Conservation (phyloP, 148 eudicot genomes). For the Cornus florida region DNA sequence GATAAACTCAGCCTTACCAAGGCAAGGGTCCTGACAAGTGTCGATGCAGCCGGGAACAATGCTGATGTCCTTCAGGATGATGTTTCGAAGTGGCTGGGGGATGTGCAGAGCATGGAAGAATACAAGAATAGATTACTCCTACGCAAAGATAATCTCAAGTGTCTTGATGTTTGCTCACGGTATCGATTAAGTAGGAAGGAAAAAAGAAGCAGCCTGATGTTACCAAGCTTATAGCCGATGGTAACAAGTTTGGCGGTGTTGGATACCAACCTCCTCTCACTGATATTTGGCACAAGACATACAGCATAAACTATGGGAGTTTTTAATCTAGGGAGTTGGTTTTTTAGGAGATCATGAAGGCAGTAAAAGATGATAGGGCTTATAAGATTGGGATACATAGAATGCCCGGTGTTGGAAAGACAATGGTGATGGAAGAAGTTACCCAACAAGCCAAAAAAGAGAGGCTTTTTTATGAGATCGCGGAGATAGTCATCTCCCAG, state of each 20-base stretch:
- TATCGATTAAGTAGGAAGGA: background rate
- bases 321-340: background rate
- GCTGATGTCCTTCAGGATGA: background rate
- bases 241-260: background rate
- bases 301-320: background rate
- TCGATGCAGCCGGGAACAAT: background rate
- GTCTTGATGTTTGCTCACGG: background rate
- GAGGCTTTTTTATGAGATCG: background rate
- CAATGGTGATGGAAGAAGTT: background rate
- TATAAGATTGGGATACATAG: slow-evolving; percentile 6
- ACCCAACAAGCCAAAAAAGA: background rate
- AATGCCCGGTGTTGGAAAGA: slow-evolving; percentile 11
- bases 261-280: background rate
- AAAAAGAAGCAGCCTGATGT: background rate
- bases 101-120: background rate
- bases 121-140: background rate
- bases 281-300: background rate
- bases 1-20: background rate
- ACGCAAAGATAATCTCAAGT: background rate
- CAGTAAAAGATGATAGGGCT: background rate
- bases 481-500: background rate
- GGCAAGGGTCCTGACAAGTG: background rate
- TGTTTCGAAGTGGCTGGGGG: background rate
- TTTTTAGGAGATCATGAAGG: background rate
- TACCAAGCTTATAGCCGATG: background rate